Percentiles rank a stretch among this genome's conserved stretches.
These are phyloP conservation scores for Ambrosiella cleistominuta DNA, from an alignment of 2,329 filamentous ascomycete genomes.

Conservation along the genomic window DNA sequence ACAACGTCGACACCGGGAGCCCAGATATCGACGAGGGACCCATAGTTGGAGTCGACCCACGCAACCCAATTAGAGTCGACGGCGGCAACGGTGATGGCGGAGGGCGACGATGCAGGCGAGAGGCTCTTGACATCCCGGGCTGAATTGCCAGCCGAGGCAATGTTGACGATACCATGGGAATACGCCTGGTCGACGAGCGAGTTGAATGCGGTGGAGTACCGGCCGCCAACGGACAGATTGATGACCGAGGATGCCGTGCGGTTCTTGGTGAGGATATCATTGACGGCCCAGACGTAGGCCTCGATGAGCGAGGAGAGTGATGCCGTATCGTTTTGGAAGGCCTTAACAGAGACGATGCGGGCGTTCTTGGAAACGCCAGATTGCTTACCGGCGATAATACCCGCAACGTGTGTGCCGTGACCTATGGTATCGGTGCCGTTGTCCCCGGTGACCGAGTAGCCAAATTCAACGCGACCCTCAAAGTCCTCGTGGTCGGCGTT, in stretches of 20 bases:
- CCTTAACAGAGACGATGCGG: constrained; percentile 29
- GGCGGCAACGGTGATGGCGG: constrained; percentile 18
- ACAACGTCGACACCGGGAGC: constrained; percentile 26
- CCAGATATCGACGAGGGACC: constrained; percentile 26
- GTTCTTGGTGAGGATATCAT: constrained; percentile 19
- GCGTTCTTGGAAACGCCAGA: constrained; percentile 25
- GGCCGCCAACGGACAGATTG: constrained; percentile 25
- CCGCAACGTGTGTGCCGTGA: constrained; percentile 26
- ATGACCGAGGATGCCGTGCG: constrained; percentile 22
- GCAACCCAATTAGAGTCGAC: constrained; percentile 19
- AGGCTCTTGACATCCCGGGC: constrained; percentile 5
- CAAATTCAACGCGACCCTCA: constrained; percentile 15
- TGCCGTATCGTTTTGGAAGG: constrained; percentile 21
- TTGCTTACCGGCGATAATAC: constrained; percentile 13
- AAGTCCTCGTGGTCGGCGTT: constrained; percentile 16
- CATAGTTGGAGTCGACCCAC: constrained; percentile 28
- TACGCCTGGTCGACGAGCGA: constrained; percentile 16
- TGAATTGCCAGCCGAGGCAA: constrained; percentile 20
- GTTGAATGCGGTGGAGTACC: constrained; percentile 11
- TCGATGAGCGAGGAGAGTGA: constrained; percentile 19
- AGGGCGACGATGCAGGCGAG: constrained; percentile 16
- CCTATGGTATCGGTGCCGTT: constrained; percentile 20
- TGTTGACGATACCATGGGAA: constrained; percentile 21
- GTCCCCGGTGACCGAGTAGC: constrained; percentile 17
- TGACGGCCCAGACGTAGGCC: constrained; percentile 22